Evolutionary conservation across 768 basidiomycete species (phyloP), one percentile per base, ranked within the genome.

Genomic region (Auriscalpium vulgare): DNA sequence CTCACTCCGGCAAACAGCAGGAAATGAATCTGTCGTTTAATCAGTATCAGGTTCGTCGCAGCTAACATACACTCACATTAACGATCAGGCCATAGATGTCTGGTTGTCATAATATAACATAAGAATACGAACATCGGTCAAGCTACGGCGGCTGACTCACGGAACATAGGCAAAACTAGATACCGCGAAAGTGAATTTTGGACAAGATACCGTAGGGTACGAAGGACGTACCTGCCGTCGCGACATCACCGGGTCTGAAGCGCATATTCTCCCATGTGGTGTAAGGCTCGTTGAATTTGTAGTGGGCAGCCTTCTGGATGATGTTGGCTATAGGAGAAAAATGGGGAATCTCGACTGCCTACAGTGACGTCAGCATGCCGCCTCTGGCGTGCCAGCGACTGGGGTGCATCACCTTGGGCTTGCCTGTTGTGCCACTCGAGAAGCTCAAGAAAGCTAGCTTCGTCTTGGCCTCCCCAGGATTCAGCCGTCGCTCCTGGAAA

Each of bases 351-450:
- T 74, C 76, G 16, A 87, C 84, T 10, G 85, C 88, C 84, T 84
- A 37, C 10, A 11, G 10, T 10, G 10, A 36, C 43, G 43, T 21
- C n/a, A 47, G 73, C 71, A 43, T 3, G 40, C 4, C 8, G 40
- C 40, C 40, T 17, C 40, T 4, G 60, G 69, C 71, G 51, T 71
- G 71, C 72, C 37, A 17, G 17, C 19, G 16, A 60, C 34, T 49
- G 37, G 17, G 17, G 43, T 17, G 46, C 13, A 43, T 36, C 43
- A 67, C 67, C 57, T 68, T 67, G 36, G 68, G 73, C 63, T 68
- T 71, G 66, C 86, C 86, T 14, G 87, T 89, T 21, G 87, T 89
- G 8, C 87, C 87, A 59, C 86, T 87, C 1, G 87, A 88, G 61
- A 89, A 86, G 52, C 77, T 80, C 53, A 88, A 70, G 61, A 88